These are phyloP conservation scores for Cladosporium velox DNA, from an alignment of 2,329 filamentous ascomycete genomes.

Conservation along the genomic window DNA sequence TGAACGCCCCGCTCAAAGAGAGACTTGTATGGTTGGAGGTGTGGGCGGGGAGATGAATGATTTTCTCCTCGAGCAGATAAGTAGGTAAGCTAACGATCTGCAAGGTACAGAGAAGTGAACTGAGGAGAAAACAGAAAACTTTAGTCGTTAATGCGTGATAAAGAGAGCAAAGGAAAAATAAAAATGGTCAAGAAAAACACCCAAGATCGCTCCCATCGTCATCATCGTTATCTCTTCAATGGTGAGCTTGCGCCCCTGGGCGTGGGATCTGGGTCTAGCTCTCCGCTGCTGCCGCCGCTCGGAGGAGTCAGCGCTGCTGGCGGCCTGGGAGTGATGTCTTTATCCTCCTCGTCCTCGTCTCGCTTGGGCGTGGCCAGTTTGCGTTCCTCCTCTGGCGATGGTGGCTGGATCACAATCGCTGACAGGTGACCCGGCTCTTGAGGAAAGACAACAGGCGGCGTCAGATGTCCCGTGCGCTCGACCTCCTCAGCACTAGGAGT, in stretches of 20 bases:
- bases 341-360: constrained; percentile 26
- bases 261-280: constrained; percentile 41
- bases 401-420: constrained; percentile 42
- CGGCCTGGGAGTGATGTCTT: constrained; percentile 43
- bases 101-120: background rate
- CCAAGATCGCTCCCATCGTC: background rate
- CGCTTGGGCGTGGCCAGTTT: background rate
- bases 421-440: constrained; percentile 45
- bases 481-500: constrained; percentile 34
- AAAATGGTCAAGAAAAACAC: background rate
- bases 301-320: constrained; percentile 28
- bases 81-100: background rate
- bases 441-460: constrained; percentile 55
- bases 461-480: constrained; percentile 43
- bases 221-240: background rate
- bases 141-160: constrained; percentile 12
- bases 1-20: background rate
- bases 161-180: background rate
- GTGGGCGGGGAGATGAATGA: background rate
- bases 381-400: constrained; percentile 1
- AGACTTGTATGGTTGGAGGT: background rate
- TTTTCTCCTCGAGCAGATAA: background rate
- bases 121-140: background rate
- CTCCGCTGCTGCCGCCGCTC: constrained; percentile 12
- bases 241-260: constrained; percentile 39